phyloP scores from a whole-genome alignment of 768 basidiomycete genomes.

The Russula dissimulans region DNA sequence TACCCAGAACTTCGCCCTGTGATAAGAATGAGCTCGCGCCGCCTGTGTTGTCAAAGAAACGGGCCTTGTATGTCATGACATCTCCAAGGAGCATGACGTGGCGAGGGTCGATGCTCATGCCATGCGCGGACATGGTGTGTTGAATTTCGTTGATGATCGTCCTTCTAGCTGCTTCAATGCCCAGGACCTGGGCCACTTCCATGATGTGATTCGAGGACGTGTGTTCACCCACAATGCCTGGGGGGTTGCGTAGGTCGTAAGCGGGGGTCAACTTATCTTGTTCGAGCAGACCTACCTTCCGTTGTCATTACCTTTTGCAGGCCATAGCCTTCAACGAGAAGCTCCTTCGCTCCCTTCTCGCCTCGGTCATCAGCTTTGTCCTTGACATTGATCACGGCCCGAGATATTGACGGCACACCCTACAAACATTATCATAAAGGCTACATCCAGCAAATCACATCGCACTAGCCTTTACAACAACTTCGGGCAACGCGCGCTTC shows the following conservation, averaged over 20 bases:
- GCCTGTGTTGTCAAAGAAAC: slow-evolving; percentile 1
- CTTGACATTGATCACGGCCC: slow-evolving; percentile 95
- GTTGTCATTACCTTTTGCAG: slow-evolving; percentile 95
- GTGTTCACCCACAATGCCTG: slow-evolving; percentile 85
- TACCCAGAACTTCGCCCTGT: slow-evolving; percentile 94
- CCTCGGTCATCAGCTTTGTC: slow-evolving; percentile 74
- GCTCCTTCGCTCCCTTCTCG: slow-evolving; percentile 80
- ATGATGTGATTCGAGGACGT: slow-evolving; percentile 97
- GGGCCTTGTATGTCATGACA: slow-evolving; percentile 95
- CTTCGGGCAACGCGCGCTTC: slow-evolving; percentile 71
- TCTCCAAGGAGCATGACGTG: slow-evolving; percentile 98
- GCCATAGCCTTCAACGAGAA: slow-evolving; percentile 96
- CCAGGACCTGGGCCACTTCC: slow-evolving; percentile 90
- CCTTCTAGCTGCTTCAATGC: slow-evolving; percentile 90
- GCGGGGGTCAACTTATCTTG: background rate
- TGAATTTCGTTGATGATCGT: slow-evolving; percentile 97
- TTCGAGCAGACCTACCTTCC: slow-evolving; percentile 50
- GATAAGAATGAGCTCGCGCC: background rate
- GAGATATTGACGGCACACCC: slow-evolving; percentile 81
- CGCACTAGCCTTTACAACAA: slow-evolving; percentile 77
- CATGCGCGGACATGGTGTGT: slow-evolving; percentile 94
- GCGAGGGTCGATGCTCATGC: slow-evolving; percentile 97
- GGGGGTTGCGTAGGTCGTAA: background rate
- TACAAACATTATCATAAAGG: slow-evolving; percentile 24
- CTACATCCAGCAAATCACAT: background rate